Evolutionary conservation across 2,329 filamentous ascomycete species (phyloP), one percentile per base, ranked within the genome.

Genomic region (Saccharata proteae): DNA sequence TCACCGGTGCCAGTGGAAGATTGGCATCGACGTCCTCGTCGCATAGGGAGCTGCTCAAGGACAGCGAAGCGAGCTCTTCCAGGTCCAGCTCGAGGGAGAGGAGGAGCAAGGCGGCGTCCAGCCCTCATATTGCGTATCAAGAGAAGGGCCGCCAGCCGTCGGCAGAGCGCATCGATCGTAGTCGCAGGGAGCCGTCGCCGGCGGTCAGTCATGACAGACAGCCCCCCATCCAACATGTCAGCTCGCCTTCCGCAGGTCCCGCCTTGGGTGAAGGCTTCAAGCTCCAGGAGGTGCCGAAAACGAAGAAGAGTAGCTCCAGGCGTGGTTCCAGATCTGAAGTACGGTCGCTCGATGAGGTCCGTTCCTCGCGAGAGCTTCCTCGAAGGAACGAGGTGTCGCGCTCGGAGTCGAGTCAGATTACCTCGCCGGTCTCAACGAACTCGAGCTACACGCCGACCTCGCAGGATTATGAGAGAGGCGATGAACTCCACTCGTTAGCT

Each of bases 71-170:
- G 12, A 38, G 42, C 12, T 54, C 54, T 12, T 62, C 62, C 9
- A 50, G 62, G 27, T 64, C 62, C 11, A 55, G 52, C 4, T 67
- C 62, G 4, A 53, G 54, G 11, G 62, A 66, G 40, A 52, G 61
- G 19, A 32, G 35, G n/a, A 29, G 34, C 8, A 46, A 46, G 20
- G 43, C 58, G 48, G 37, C 75, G 2, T 35, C 33, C 5, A 85
- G 82, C 11, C 83, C 85, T n/a, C 85, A 93, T 47, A 93, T 93
- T 45, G 80, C 84, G 14, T 92, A 85, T 51, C 84, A 93, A 52
- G 83, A 93, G 46, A 90, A 86, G 55, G 73, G 74, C 2, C 71
- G 80, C 26, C 67, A 74, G 38, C 57, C 67, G 4, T 76, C 75
- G 1, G 71, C 74, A 5, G 31, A 33, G 12, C 31, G 31, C 3